Evolutionary conservation across 768 basidiomycete genomes (phyloP), one percentile per base, ranked within the genome.

Genomic region (Cytidiella melzeri): DNA sequence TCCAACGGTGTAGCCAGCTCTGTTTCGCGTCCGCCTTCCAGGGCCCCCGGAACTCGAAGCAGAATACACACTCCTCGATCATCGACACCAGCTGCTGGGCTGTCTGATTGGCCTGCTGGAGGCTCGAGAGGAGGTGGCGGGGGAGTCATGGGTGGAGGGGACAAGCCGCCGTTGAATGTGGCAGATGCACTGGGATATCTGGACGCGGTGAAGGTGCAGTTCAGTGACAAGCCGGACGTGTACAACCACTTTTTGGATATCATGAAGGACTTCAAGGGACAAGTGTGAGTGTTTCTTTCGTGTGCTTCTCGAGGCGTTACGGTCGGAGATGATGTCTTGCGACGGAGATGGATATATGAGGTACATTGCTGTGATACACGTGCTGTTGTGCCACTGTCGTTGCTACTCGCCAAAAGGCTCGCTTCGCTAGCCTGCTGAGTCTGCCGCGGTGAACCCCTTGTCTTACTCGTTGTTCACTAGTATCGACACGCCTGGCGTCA

Each of bases 181-280:
- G 87, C 88, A 34, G 92, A 96, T 69, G 92, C 92, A 26, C 77
- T 96, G 67, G 85, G 83, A 61, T 96, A 96, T 61, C 81, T 96
- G 57, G 92, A 96, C 65, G 89, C 90, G 23, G 92, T 96, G 71
- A 96, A 95, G 73, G 75, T 80, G 38, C 88, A 92, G 70, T 96
- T 95, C 65, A 76, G 81, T 41, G 85, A 90, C 64, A 83, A 84
- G 65, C 92, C 92, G 18, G 90, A 93, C 60, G 92, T 95, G 23
- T 96, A 96, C 74, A 95, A 96, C 65, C 79, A 85, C 56, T 92
- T 93, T 63, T 68, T 94, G 67, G 92, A 95, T 65, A 94, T 96
- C 63, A 96, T 96, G 96, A 97, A 97, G 73, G 94, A 98, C 65
- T 99, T 99, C 68, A 99, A 99, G 72, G 91, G 92, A 61, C 91